Evolutionary conservation across 1,284 basidiomycete species (phyloP), one percentile per base, ranked within the genome.

Genomic region (Austroboletus novae-zelandiae): DNA sequence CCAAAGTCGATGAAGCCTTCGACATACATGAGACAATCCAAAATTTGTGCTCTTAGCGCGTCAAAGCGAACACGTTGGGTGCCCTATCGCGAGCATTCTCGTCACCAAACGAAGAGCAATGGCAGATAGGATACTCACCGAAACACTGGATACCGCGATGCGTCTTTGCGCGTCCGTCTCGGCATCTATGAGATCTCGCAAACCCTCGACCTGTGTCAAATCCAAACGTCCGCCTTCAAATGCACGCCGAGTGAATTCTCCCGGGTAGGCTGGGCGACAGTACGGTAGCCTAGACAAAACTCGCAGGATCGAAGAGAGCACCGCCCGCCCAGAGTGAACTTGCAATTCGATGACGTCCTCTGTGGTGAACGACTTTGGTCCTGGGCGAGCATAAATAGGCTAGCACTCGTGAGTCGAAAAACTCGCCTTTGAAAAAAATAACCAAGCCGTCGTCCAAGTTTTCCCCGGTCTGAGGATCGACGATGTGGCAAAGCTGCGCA

Each of bases 1-100:
- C 88, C 86, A 66, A 95, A 96, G 66, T 95, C 93, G 50, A 96
- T 94, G 36, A 94, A 71, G 1, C 92, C 93, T 67, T 96, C 93
- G 1, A 91, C 75, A 55, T 85, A 77, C 11, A 91, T 84, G 43
- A 91, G 79, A 48, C 84, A 86, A 25, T 78, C 71, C 35, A 94
- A 79, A 25, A 92, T 81, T 25, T 81, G 76, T 9, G 65, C 62
- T 42, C 92, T 74, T 40, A 95, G 70, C 3, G 74, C 61, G 42
- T 89, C 82, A 56, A 87, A 89, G 45, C 78, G 74, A 18, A 71
- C 67, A 48, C 80, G 71, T 32, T 80, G 75, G 20, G 69, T 60
- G 35, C 89, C 90, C 87, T 91, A 57, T 48, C 29, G 14, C 14
- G 32, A 45, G 17, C 25, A 18, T 10, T 31, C 9, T 39, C 41